Percentiles rank a stretch among this genome's conserved stretches.
These are phyloP conservation scores for Tulasnella sp. DNA, from an alignment of 768 basidiomycete genomes.

Conservation along the genomic window DNA sequence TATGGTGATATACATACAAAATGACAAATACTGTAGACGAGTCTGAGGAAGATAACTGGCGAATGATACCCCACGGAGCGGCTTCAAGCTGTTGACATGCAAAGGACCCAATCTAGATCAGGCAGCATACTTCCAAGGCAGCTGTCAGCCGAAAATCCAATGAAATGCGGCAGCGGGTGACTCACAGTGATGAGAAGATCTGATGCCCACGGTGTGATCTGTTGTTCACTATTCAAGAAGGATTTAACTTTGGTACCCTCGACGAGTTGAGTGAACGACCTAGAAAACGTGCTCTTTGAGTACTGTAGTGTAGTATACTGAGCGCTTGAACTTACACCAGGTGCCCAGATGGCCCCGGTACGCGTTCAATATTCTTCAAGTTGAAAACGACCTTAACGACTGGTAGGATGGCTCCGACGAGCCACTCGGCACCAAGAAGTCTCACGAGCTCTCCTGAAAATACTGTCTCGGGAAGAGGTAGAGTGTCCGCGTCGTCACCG, in stretches of 20 bases:
- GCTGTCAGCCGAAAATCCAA: background rate
- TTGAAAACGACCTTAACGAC: conserved; percentile 54
- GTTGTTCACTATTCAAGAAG: background rate
- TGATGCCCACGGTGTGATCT: background rate
- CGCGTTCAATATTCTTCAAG: conserved; percentile 46
- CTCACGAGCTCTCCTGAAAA: conserved; percentile 30
- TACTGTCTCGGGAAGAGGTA: conserved; percentile 30
- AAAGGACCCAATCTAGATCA: too few relatives aligned
- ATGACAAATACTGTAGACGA: background rate
- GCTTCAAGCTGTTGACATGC: too few relatives aligned
- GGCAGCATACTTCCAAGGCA: too few relatives aligned
- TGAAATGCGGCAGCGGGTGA: background rate
- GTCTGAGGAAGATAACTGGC: background rate
- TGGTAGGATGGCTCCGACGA: conserved; percentile 47
- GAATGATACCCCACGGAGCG: background rate
- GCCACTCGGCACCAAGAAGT: conserved; percentile 42
- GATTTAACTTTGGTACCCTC: background rate
- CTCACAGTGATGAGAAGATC: background rate
- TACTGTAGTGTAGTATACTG: background rate
- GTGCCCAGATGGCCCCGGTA: conserved; percentile 52
- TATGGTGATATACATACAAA: too few relatives aligned
- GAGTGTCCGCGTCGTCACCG: background rate
- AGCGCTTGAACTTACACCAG: conserved; percentile 27
- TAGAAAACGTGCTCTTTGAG: background rate
- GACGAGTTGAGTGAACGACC: background rate